Evolutionary conservation across 352 stramenopile species (phyloP), one percentile per base, ranked within the genome.

Genomic region (Globisporangium okanoganense): DNA sequence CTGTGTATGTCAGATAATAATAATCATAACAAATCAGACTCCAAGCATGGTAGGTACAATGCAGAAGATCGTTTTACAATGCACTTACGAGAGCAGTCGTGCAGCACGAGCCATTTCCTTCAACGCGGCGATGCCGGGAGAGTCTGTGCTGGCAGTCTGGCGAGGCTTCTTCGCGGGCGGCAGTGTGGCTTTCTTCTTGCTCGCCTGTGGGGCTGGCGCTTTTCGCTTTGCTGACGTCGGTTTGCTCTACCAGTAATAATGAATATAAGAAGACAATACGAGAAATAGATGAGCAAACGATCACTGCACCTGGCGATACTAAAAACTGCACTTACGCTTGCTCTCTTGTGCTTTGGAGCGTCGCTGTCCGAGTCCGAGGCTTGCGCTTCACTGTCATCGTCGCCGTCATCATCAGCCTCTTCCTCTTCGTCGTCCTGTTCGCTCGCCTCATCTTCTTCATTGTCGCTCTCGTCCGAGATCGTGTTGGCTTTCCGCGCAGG

Each of bases 71-170:
- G n/a, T n/a, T n/a, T n/a, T 13, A 22, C 8, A 16, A n/a, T 29
- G 9, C 8, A 72, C 82, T 41, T 67, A 95, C 85, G 76, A 85
- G 10, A 93, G 61, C 38, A 91, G 52, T 1, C 85, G 78, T 25
- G 83, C 82, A 4, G 78, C 84, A 3, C 79, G 79, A 7, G 79
- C 83, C 12, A 95, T 51, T 57, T 90, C 77, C 49, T 92, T 95
- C 16, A 95, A 72, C 12, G 76, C 59, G 12, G 71, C 64, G 24
- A 93, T 51, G 5, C 85, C 83, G 0, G 72, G 63, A 6, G 83
- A 68, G 18, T 91, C 76, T 2, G 41, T n/a, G 13, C 57, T 33
- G 44, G 22, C 44, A 18, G 10, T 59, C 55, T 67, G 47, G 3
- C 35, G 53, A 18, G 9, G 16, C 35, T 72, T 81, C 45, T 79